Evolutionary conservation across 345 rosid genomes (phyloP).

Genomic region (Camelina laxa): DNA sequence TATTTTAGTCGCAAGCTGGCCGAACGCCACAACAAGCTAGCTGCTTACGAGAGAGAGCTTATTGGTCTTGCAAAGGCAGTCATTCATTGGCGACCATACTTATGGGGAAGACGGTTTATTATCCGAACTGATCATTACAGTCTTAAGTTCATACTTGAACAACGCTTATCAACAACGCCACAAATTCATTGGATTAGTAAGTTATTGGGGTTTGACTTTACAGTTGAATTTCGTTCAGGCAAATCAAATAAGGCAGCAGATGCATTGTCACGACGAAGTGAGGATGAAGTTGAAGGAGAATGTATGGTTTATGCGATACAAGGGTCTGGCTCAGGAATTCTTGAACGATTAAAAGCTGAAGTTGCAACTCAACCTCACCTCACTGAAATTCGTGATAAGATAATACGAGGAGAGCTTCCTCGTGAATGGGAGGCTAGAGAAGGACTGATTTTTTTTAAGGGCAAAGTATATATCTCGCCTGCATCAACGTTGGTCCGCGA

Average conservation of each 20-base stretch:
- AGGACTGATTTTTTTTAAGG: background rate
- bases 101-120: background rate
- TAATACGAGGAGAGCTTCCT: background rate
- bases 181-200: background rate
- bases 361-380: background rate
- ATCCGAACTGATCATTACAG: background rate
- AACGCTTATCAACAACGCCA: background rate
- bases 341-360: background rate
- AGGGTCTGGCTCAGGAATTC: background rate
- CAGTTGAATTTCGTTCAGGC: background rate
- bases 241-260: background rate
- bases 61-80: background rate
- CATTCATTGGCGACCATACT: background rate
- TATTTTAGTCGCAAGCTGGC: background rate
- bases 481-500: background rate
- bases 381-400: background rate
- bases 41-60: background rate
- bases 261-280: background rate
- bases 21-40: background rate
- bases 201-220: background rate
- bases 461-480: background rate
- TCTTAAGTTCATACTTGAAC: background rate
- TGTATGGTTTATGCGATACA: too few species aligned
- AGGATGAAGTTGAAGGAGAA: too few species aligned
- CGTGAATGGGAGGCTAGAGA: background rate